Conservation (phyloP, 805 yeast genomes). For the Candida methanosorbosa region DNA sequence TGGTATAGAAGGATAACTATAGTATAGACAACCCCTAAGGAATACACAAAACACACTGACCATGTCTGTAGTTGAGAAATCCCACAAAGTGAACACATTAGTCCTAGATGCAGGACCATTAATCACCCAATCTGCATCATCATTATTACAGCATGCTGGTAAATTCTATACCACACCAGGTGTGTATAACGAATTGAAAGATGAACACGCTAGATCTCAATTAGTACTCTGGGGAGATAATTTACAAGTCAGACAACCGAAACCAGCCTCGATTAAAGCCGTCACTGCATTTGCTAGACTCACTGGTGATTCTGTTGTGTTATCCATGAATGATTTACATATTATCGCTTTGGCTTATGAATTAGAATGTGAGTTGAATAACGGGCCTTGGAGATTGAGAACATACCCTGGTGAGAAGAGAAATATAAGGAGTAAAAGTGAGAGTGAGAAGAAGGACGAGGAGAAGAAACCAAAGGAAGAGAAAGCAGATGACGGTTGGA, state of each 20-base stretch:
- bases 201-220: slow-evolving; percentile 75
- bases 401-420: slow-evolving; percentile 59
- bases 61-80: too few relatives aligned
- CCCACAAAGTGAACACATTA: slow-evolving; percentile 47
- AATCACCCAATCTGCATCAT: slow-evolving; percentile 74
- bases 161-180: slow-evolving; percentile 88
- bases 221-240: slow-evolving; percentile 72
- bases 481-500: slow-evolving; percentile 7
- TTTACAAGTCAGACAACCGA: slow-evolving; percentile 71
- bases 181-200: slow-evolving; percentile 77
- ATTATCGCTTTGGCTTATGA: slow-evolving; percentile 89
- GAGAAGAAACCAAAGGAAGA: slow-evolving; percentile 2
- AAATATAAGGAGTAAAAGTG: slow-evolving; percentile 13
- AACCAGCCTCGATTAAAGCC: slow-evolving; percentile 46
- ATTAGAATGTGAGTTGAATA: slow-evolving; percentile 60
- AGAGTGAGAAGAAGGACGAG: slow-evolving; percentile 3
- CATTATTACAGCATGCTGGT: slow-evolving; percentile 60
- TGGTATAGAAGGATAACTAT: too few relatives aligned
- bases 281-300: slow-evolving; percentile 72
- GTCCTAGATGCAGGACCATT: slow-evolving; percentile 94
- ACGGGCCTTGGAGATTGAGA: slow-evolving; percentile 66
- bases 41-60: too few relatives aligned
- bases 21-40: too few relatives aligned
- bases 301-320: slow-evolving; percentile 87
- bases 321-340: slow-evolving; percentile 87